Evolutionary conservation across 768 basidiomycete species (phyloP).

Genomic region (Leucogyrophana mollusca): DNA sequence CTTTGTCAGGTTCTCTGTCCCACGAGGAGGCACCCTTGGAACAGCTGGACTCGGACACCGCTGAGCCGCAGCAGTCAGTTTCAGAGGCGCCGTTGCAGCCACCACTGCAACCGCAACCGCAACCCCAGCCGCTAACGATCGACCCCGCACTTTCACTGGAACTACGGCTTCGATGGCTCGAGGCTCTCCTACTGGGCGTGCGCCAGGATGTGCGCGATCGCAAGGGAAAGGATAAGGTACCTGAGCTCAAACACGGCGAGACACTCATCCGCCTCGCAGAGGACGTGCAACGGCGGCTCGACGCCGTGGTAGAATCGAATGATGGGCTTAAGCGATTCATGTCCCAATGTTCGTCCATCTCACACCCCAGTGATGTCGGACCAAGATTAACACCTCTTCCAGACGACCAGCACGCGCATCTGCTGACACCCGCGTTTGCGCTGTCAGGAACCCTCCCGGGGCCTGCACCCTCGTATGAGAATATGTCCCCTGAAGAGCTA

Average conservation of each 20-base stretch:
- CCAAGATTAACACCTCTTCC: constrained; percentile 1
- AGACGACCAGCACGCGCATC: constrained; percentile 79
- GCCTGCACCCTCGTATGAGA: constrained; percentile 52
- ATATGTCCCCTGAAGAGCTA: constrained; percentile 66
- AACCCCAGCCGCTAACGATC: constrained; percentile 36
- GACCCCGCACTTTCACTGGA: constrained; percentile 71
- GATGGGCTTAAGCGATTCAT: constrained; percentile 76
- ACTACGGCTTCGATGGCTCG: constrained; percentile 75
- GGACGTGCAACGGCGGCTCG: constrained; percentile 57
- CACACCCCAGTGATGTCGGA: constrained; percentile 4
- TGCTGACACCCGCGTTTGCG: constrained; percentile 74
- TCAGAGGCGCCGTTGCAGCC: neutral
- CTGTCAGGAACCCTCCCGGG: constrained; percentile 60
- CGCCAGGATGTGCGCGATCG: constrained; percentile 46
- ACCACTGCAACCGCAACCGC: constrained; percentile 10
- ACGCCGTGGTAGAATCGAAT: constrained; percentile 59
- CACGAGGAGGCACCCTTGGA: constrained; percentile 1
- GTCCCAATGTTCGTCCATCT: constrained; percentile 55
- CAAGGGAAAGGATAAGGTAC: constrained; percentile 32
- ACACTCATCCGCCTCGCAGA: constrained; percentile 59
- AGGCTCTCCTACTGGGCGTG: constrained; percentile 71
- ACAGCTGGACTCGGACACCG: constrained; percentile 11
- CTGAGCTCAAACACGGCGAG: constrained; percentile 48
- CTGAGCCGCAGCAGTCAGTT: constrained; percentile 17
- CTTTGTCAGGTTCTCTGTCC: constrained; percentile 1